Conservation (phyloP, 2,329 filamentous ascomycete species). For the Ascomycota sp. region DNA sequence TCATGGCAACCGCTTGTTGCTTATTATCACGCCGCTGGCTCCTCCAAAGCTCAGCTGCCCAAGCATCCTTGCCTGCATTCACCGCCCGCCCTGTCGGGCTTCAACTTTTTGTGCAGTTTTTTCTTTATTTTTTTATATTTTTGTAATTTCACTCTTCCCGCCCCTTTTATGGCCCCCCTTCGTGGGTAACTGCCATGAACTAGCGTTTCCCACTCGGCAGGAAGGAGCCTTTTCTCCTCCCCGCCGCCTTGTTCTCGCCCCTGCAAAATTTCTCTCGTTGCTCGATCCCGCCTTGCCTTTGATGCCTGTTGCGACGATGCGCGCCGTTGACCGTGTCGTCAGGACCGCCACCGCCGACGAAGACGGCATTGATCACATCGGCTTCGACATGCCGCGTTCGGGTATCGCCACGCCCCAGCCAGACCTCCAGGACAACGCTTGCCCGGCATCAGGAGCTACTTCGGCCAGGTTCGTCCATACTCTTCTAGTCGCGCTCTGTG, state of each 20-base stretch:
- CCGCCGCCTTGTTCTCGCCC: not conserved
- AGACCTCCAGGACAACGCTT: slow-evolving; percentile 86
- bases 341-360: slow-evolving; percentile 43
- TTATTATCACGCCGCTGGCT: slow-evolving; percentile 5
- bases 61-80: slow-evolving; percentile 1
- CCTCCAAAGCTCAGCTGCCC: not conserved
- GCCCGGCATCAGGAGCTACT: slow-evolving; percentile 92
- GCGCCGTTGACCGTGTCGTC: slow-evolving; percentile 29
- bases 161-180: slow-evolving; percentile 9
- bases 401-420: slow-evolving; percentile 85
- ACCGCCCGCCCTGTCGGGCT: not conserved
- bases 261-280: slow-evolving; percentile 5
- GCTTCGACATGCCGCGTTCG: slow-evolving; percentile 72
- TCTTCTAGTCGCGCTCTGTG: slow-evolving; percentile 34
- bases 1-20: slow-evolving; percentile 9
- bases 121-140: not conserved
- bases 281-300: not conserved
- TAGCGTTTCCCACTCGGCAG: slow-evolving; percentile 15
- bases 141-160: slow-evolving; percentile 3
- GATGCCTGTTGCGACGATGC: slow-evolving; percentile 16
- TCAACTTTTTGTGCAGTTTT: not conserved
- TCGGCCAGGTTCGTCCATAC: slow-evolving; percentile 95
- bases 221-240: not conserved
- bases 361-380: slow-evolving; percentile 55
- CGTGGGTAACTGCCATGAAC: slow-evolving; percentile 18